Percentiles rank a stretch among this genome's conserved stretches.
phyloP scores from a whole-genome alignment of 2,329 filamentous ascomycete species.

The Chaetomium globosum region DNA sequence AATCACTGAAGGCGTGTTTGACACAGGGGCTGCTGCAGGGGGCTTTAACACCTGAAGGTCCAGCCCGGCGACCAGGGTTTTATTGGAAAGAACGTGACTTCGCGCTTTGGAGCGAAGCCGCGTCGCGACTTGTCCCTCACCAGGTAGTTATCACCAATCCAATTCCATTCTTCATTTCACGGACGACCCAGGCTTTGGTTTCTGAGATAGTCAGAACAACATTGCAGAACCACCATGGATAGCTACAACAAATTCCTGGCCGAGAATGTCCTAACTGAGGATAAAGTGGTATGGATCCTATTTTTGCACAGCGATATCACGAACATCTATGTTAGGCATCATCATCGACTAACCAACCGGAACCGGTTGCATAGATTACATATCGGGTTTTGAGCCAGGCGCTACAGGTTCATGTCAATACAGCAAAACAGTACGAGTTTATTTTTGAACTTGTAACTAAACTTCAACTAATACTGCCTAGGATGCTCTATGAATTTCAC shows the following conservation, averaged over 20 bases:
- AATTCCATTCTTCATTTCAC: background rate
- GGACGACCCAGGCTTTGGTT: background rate
- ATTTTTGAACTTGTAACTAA: too few species aligned
- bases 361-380: slow-evolving; percentile 64
- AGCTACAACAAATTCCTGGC: slow-evolving; percentile 74
- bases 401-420: slow-evolving; percentile 80
- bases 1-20: slow-evolving; percentile 1
- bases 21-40: slow-evolving; percentile 17
- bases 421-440: slow-evolving; percentile 76
- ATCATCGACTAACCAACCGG: background rate
- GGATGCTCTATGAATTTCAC: slow-evolving; percentile 87
- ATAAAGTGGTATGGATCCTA: slow-evolving; percentile 61
- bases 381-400: slow-evolving; percentile 84
- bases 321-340: background rate
- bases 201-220: background rate
- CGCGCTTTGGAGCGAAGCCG: slow-evolving; percentile 24
- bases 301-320: background rate
- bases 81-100: slow-evolving; percentile 35
- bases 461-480: slow-evolving; percentile 43
- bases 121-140: slow-evolving; percentile 15
- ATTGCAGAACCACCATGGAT: slow-evolving; percentile 47
- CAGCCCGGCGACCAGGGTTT: slow-evolving; percentile 20
- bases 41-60: slow-evolving; percentile 7
- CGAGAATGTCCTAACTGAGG: slow-evolving; percentile 74
- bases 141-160: slow-evolving; percentile 13